Evolutionary conservation across 139 green algal species (phyloP), one percentile per base, ranked within the genome.

Genomic region (Limnomonas spitsbergensis): DNA sequence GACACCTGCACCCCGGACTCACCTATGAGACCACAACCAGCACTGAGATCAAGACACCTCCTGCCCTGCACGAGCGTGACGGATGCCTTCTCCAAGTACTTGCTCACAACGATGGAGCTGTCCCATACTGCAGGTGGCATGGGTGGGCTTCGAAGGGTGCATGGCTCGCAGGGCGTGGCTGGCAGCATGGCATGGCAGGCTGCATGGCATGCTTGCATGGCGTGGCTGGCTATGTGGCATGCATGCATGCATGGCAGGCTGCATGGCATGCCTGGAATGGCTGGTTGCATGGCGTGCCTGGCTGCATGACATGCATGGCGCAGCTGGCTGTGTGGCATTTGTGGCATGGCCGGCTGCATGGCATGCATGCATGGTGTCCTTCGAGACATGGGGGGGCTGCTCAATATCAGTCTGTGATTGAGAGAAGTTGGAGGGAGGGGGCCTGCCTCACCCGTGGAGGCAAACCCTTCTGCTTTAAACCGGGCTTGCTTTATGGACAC

Each of bases 1-100:
- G 40, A 67, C 52, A 54, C 4, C 34, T 29, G 26, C 40, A 39
- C 6, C 53, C 31, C 35, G 36, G 2, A 4, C 78, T 47, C 69
- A 86, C 87, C 90, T 56, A 89, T 81, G 1, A 94, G 83, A 36
- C 90, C 90, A 32, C 89, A 93, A 47, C 90, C 90, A 1, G 89
- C 89, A 31, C 73, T 85, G 24, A 93, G 79, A 54, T 94, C 90
- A 38, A 91, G 73, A 72, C 85, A 88, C 24, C 81, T 77, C 78
- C 71, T 81, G 53, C 81, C 86, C 0, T 36, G 37, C 4, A 77
- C 54, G 29, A 69, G 35, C 1, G 36, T 0, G 0, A 74, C 40
- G 36, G 69, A 34, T 2, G 78, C 72, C 34, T 79, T 61, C 53
- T 88, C 86, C 73, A 91, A 76, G 34, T 77, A 81, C 78, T 93